Evolutionary conservation across 495 filamentous ascomycete species (phyloP), one percentile per base, ranked within the genome.

Genomic region (Hypoxylon perforatum): DNA sequence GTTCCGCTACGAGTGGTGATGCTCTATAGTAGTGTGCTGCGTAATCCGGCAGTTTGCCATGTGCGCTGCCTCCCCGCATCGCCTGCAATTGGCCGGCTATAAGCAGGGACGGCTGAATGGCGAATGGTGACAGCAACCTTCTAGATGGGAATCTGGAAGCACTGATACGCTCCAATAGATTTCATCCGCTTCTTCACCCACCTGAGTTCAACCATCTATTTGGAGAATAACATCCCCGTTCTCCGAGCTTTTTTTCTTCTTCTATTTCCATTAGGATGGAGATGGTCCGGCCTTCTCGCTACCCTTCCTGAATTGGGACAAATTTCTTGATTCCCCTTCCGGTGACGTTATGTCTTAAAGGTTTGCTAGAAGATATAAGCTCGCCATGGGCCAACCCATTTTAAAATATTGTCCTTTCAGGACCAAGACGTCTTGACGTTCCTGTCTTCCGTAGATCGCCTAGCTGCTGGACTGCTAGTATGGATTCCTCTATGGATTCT

Each of bases 181-280:
- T 50, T 45, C 57, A 51, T 52, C 57, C 57, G 21, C 57, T 52
- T 41, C 11, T n/a, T 35, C 11, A 35, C 41, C 41, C 57, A 39
- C 47, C 47, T 49, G 21, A 12, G 21, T 57, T 61, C 46, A 61
- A 41, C 61, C 61, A 57, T 67, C 63, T 53, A 67, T 69, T 63
- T 63, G 63, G 60, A 64, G 47, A 68, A 55, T n/a, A 35, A 53
- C 47, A 15, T 15, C 18, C 18, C 50, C 47, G 33, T 46, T 28
- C 58, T 65, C 57, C 60, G 68, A 59, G 44, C 12, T 28, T 45
- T 17, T 61, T 68, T 60, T 62, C 12, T 28, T 45, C 9, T 61
- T 68, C 63, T 62, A 65, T 57, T 61, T 71, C 62, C 56, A 66
- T 57, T 36, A 71, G 67, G 64, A 68, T 58, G 57, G 28, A 62